Percentiles rank a stretch among this genome's conserved stretches.
Conservation (phyloP, 176 grass and related monocot genomes). For the Areca catechu region DNA sequence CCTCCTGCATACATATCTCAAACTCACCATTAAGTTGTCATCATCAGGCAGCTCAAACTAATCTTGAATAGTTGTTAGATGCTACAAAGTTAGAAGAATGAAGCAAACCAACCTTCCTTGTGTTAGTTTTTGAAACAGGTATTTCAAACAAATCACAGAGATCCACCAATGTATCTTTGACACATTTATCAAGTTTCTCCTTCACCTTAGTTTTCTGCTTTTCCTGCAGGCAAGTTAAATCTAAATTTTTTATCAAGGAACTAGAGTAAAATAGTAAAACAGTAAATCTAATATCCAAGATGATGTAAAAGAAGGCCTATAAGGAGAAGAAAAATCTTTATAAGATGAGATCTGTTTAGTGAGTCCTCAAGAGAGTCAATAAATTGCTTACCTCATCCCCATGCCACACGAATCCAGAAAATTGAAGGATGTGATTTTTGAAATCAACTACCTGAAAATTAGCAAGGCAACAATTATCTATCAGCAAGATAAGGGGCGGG, state of each 20-base stretch:
- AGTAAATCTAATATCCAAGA: too few relatives aligned
- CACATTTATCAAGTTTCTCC: constrained; percentile 29
- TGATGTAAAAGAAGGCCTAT: too few relatives aligned
- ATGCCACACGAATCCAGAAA: constrained; percentile 16
- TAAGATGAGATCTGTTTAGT: too few relatives aligned
- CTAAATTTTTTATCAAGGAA: constrained; percentile 1
- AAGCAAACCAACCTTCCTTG: constrained; percentile 4
- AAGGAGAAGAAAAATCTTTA: too few relatives aligned
- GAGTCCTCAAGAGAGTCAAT: not conserved
- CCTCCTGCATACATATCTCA: too few relatives aligned
- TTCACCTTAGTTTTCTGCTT: constrained; percentile 21
- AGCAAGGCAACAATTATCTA: not conserved
- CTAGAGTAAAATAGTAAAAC: not conserved
- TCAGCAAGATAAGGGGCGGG: too few relatives aligned
- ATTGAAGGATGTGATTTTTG: constrained; percentile 32
- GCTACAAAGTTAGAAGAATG: constrained; percentile 26
- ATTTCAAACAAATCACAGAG: constrained; percentile 27
- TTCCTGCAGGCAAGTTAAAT: constrained; percentile 24
- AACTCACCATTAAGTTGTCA: too few relatives aligned
- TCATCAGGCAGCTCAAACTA: constrained; percentile 19
- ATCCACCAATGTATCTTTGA: constrained; percentile 1
- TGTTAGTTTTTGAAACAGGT: constrained; percentile 25
- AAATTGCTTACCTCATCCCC: constrained; percentile 24
- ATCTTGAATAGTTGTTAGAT: constrained; percentile 24
- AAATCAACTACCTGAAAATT: constrained; percentile 24